Percentiles rank a stretch among this genome's conserved stretches.
Evolutionary conservation across 345 rosid genomes (phyloP).

Genomic region (Moringa oleifera): DNA sequence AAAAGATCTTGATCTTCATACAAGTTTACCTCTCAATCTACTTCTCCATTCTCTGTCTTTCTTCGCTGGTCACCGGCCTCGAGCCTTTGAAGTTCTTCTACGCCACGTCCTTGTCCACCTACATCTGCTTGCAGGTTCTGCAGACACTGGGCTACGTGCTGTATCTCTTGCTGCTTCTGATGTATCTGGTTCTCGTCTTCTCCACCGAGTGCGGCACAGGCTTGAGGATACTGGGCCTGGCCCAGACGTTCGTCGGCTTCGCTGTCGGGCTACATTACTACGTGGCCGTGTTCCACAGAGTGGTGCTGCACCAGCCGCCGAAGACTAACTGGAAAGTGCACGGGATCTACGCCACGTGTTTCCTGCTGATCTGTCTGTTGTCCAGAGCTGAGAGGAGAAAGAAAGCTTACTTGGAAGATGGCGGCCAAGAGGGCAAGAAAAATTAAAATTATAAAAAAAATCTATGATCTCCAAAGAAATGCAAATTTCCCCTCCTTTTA

Average conservation of each 20-base stretch:
- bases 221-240: constrained; percentile 56
- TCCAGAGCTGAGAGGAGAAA: constrained; percentile 75
- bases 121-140: constrained; percentile 64
- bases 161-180: constrained; percentile 65
- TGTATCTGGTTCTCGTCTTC: constrained; percentile 76
- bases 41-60: constrained; percentile 76
- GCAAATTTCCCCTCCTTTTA: too few relatives aligned
- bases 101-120: constrained; percentile 67
- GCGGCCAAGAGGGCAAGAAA: constrained; percentile 93
- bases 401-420: constrained; percentile 87
- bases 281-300: constrained; percentile 82
- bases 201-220: constrained; percentile 63
- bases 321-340: constrained; percentile 89
- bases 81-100: constrained; percentile 84
- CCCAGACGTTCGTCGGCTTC: constrained; percentile 64
- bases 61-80: constrained; percentile 67
- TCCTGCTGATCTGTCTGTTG: constrained; percentile 59
- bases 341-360: constrained; percentile 89
- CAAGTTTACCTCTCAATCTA: constrained; percentile 92
- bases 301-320: constrained; percentile 77
- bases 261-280: constrained; percentile 87
- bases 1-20: constrained; percentile 69
- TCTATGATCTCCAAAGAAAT: too few relatives aligned
- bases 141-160: constrained; percentile 76
- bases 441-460: constrained; percentile 23